A percentile compares a stretch with the other conserved stretches of the same genome.
These are phyloP conservation scores for Aspergillus costaricaensis DNA, from an alignment of 2,329 filamentous ascomycete species.

Conservation along the genomic window DNA sequence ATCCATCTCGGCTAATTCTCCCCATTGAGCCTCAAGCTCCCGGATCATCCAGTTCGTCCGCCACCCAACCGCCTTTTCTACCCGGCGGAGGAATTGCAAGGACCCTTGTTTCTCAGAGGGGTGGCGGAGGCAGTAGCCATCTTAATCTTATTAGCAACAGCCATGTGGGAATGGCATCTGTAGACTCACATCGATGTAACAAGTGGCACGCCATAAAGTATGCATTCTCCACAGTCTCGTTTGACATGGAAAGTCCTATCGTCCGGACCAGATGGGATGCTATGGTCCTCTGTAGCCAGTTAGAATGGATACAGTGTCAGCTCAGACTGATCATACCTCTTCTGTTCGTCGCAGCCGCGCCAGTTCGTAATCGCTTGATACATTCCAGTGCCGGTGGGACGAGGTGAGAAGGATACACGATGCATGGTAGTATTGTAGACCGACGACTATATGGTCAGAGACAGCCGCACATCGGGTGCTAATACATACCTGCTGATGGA, in stretches of 20 bases:
- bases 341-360: slow-evolving; percentile 28
- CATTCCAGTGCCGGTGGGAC: slow-evolving; percentile 26
- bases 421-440: slow-evolving; percentile 43
- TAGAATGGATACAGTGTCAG: neutral
- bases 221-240: slow-evolving; percentile 37
- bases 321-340: slow-evolving; percentile 24
- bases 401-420: slow-evolving; percentile 34
- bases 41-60: slow-evolving; percentile 34
- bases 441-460: slow-evolving; percentile 30
- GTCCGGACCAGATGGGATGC: slow-evolving; percentile 32
- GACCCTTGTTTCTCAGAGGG: slow-evolving; percentile 31
- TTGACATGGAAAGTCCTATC: slow-evolving; percentile 36
- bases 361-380: slow-evolving; percentile 30
- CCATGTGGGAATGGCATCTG: too few species aligned
- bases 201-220: slow-evolving; percentile 39
- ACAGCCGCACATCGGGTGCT: neutral
- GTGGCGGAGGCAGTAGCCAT: slow-evolving; percentile 36
- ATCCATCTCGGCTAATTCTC: slow-evolving; percentile 21
- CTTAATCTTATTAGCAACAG: slow-evolving; percentile 17
- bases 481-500: slow-evolving; percentile 33
- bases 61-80: slow-evolving; percentile 35
- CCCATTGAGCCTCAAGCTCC: slow-evolving; percentile 33
- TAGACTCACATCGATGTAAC: slow-evolving; percentile 33
- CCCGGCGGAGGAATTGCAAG: slow-evolving; percentile 28
- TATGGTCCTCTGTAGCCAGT: slow-evolving; percentile 27